Percentiles rank a stretch among this genome's conserved stretches.
phyloP scores from a whole-genome alignment of 257 asterid genomes.

The Scutellaria baicalensis region DNA sequence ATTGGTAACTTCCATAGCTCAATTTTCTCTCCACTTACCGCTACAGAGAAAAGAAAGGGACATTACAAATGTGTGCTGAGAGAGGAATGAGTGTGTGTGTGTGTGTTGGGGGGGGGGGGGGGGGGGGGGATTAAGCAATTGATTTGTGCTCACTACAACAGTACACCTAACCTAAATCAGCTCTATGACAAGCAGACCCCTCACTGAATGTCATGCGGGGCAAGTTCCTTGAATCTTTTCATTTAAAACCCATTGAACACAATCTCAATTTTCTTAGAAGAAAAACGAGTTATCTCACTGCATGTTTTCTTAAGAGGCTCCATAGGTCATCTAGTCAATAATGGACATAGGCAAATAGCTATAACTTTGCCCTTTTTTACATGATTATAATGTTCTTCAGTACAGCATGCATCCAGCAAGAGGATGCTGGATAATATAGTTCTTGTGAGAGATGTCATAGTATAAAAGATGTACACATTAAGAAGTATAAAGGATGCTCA shows the following conservation, averaged over 20 bases:
- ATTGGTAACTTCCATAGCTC: background rate
- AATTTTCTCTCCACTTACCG: too few species aligned
- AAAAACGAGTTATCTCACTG: background rate
- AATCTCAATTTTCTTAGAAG: background rate
- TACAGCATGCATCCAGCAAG: background rate
- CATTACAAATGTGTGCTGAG: background rate
- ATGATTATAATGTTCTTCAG: background rate
- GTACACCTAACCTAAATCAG: background rate
- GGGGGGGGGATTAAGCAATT: background rate
- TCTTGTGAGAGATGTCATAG: background rate
- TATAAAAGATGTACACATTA: background rate
- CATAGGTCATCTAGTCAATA: background rate
- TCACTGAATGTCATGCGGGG: background rate
- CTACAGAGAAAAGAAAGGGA: too few species aligned
- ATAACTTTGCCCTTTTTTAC: background rate
- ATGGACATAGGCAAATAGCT: background rate
- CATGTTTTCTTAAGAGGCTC: background rate
- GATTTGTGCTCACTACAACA: too few species aligned
- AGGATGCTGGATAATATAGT: background rate
- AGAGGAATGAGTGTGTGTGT: too few species aligned
- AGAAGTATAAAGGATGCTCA: background rate
- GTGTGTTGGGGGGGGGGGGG: too few species aligned
- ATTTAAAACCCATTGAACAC: background rate
- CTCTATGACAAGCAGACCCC: background rate
- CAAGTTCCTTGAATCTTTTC: background rate